A percentile compares a stretch with the other conserved stretches of the same genome.
These are phyloP conservation scores for Thuidium tamariscinum DNA, from an alignment of 225 moss, liverwort and hornwort species.

Conservation along the genomic window DNA sequence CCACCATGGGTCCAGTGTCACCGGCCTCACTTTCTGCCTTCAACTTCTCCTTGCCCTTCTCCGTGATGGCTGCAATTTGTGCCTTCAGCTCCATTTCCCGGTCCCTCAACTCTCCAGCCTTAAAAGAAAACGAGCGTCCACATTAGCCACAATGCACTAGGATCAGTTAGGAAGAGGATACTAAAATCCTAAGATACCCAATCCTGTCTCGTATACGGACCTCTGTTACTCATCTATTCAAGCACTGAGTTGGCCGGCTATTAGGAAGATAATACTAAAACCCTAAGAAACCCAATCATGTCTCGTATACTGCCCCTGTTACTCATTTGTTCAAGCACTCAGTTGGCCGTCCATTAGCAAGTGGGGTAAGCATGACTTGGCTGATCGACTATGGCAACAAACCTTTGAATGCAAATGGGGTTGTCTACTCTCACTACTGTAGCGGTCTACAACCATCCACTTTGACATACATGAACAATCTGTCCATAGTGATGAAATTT, in stretches of 20 bases:
- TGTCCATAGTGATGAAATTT: background rate
- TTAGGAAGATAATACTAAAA: background rate
- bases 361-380: background rate
- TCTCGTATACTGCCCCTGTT: background rate
- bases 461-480: background rate
- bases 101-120: conserved; percentile 90
- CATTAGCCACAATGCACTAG: background rate
- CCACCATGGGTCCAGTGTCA: conserved; percentile 68
- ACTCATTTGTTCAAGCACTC: background rate
- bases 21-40: conserved; percentile 91
- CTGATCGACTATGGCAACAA: background rate
- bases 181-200: background rate
- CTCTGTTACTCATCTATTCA: background rate
- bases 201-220: background rate
- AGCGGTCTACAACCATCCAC: background rate
- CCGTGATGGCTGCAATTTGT: conserved; percentile 64
- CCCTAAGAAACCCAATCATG: background rate
- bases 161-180: background rate
- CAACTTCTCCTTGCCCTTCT: conserved; percentile 84
- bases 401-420: background rate
- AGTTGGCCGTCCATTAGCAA: background rate
- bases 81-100: conserved; percentile 95
- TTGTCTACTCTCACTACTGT: background rate
- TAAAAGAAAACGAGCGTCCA: background rate
- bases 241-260: background rate